These are phyloP conservation scores for Eucalyptus cloeziana DNA, from an alignment of 345 rosid species.

Conservation along the genomic window DNA sequence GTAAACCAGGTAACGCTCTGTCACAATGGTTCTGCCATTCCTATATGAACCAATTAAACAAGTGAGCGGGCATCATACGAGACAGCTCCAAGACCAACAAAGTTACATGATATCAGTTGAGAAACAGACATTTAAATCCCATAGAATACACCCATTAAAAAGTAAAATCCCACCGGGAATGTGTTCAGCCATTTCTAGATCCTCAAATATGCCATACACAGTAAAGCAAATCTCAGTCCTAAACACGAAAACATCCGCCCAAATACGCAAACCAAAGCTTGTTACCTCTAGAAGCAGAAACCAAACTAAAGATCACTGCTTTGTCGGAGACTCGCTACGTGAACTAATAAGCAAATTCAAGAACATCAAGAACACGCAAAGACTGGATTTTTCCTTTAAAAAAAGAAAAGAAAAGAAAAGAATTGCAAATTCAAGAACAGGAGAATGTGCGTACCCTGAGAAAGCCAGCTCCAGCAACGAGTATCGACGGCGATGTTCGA, in stretches of 20 bases:
- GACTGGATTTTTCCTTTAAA: background rate
- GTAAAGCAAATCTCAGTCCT: background rate
- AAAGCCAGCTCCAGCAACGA: conserved; percentile 88
- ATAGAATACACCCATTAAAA: background rate
- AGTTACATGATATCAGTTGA: background rate
- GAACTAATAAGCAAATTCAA: background rate
- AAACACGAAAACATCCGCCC: background rate
- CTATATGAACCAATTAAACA: conserved; percentile 37
- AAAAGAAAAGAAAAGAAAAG: background rate
- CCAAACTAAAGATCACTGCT: background rate
- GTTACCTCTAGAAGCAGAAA: background rate
- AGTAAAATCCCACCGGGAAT: background rate
- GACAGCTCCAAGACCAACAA: too few species aligned
- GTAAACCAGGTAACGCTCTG: conserved; percentile 21
- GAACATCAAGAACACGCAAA: background rate
- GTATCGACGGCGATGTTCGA: conserved; percentile 82
- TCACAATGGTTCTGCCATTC: conserved; percentile 91
- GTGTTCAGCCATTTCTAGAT: background rate
- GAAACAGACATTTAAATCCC: background rate
- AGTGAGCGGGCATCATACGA: background rate
- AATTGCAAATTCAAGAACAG: background rate
- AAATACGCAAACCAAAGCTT: background rate
- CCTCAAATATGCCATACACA: background rate
- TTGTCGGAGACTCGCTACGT: background rate
- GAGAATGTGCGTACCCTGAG: conserved; percentile 34